These are phyloP conservation scores for Isatis lusitanica DNA, from an alignment of 441 rosid species.

Conservation along the genomic window DNA sequence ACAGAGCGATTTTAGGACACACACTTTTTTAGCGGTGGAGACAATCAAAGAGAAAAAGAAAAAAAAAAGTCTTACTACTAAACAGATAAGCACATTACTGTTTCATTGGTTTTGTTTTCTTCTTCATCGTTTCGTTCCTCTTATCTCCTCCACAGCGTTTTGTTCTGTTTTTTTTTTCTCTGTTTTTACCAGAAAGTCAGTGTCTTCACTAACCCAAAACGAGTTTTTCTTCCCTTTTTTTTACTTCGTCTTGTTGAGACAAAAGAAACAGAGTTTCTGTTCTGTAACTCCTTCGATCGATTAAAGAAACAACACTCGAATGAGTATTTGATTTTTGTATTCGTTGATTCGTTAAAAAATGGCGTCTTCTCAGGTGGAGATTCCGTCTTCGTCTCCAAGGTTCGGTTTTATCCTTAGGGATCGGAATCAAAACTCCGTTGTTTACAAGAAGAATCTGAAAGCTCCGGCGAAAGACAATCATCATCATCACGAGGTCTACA, in stretches of 20 bases:
- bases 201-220: conserved; percentile 17
- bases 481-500: background rate
- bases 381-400: conserved; percentile 50
- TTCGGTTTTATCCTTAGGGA: conserved; percentile 66
- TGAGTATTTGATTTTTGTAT: background rate
- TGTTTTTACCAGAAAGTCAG: conserved; percentile 21
- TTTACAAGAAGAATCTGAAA: conserved; percentile 52
- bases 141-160: conserved; percentile 31
- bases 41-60: background rate
- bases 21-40: conserved; percentile 7
- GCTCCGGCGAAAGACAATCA: conserved; percentile 44
- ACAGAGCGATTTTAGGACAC: conserved; percentile 32
- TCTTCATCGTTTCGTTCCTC: conserved; percentile 21
- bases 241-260: background rate
- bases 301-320: background rate
- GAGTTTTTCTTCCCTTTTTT: conserved; percentile 1
- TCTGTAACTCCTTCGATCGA: background rate
- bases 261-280: conserved; percentile 5
- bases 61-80: background rate
- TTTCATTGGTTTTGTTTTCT: conserved; percentile 33
- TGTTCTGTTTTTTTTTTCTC: conserved; percentile 15
- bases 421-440: conserved; percentile 45
- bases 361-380: conserved; percentile 77
- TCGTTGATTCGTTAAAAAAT: conserved; percentile 22
- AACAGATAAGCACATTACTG: conserved; percentile 33